These are phyloP conservation scores for Bipolaris bicolor DNA, from an alignment of 2,329 filamentous ascomycete species.

Conservation along the genomic window DNA sequence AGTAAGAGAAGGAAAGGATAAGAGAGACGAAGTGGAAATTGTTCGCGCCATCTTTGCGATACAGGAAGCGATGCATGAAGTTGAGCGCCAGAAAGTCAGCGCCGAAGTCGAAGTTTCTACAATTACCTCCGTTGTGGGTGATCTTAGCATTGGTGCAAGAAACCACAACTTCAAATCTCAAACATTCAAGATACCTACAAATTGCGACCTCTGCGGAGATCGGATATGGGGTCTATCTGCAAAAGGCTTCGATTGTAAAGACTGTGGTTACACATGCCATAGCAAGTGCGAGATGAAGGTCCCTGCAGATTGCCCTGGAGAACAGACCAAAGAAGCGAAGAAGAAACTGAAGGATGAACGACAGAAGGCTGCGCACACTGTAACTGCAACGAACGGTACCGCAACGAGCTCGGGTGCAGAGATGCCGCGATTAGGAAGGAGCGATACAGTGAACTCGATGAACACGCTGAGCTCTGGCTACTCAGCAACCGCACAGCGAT, in stretches of 20 bases:
- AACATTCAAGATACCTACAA: conserved; percentile 98
- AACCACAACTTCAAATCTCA: conserved; percentile 99
- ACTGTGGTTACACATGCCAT: conserved; percentile 97
- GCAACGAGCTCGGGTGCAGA: conserved; percentile 63
- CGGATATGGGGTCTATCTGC: conserved; percentile 96
- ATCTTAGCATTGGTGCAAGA: conserved; percentile 88
- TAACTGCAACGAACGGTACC: conserved; percentile 52
- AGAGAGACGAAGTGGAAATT: conserved; percentile 85
- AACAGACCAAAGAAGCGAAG: conserved; percentile 90
- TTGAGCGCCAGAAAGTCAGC: conserved; percentile 82
- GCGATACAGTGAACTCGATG: conserved; percentile 86
- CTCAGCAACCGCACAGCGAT: conserved; percentile 77
- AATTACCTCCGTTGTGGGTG: conserved; percentile 88
- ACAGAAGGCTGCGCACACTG: conserved; percentile 75
- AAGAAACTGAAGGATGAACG: conserved; percentile 90
- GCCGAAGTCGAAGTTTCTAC: conserved; percentile 93
- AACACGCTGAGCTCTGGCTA: conserved; percentile 81
- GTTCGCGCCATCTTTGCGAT: conserved; percentile 82
- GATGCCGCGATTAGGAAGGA: conserved; percentile 72
- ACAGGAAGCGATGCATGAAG: conserved; percentile 83
- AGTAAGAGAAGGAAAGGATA: conserved; percentile 82
- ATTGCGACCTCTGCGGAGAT: conserved; percentile 95
- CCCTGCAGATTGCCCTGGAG: conserved; percentile 91
- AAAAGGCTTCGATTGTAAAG: conserved; percentile 93
- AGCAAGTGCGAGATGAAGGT: conserved; percentile 99